Base-by-base conservation (phyloP, 371 early-diverging fungal genomes). In the Circinella umbellata region DNA sequence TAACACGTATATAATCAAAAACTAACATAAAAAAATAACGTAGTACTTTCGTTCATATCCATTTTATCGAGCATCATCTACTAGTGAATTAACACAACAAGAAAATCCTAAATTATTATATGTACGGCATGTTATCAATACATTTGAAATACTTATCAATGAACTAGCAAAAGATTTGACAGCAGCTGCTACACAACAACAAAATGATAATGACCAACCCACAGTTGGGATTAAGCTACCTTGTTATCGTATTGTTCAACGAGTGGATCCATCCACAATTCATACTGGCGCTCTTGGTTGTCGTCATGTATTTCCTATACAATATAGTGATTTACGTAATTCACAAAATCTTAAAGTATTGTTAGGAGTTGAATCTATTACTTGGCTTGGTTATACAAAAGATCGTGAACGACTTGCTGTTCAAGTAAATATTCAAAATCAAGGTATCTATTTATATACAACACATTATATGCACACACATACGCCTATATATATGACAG, bases 11-110 rank as follows among this genome's bases (percentile, higher is more conserved):
- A 51, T 3, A 11, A 14, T 5, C 1, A 62, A 39, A 15, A 13
- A 17, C 8, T 9, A 17, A 38, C 62, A 38, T 42, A 9, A 5
- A 17, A 38, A 4, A 34, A 8, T 18, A 38, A 4, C 17, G 15
- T 46, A 66, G 67, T 66, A 66, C 11, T 66, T 66, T 59, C 47
- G 67, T 14, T 57, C 67, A 3, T 59, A 66, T 36, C 67, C 67
- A 57, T 66, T 55, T 59, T 66, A 66, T 55, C 55, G 60, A 66
- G 36, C 59, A 42, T 20, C 67, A 20, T 59, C 67, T 5, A 27
- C 67, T 39, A 46, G 27, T 47, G 60, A 66, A 27, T n/a, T 57
- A 38, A 20, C 62, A n/a, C 51, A 51, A 51, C 51, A 51, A 61
- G 62, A 37, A 11, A 61, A 38, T 46, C 62, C 17, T 20, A 49